phyloP scores from a whole-genome alignment of 108 stramenopile species.

The Parmales sp. region DNA sequence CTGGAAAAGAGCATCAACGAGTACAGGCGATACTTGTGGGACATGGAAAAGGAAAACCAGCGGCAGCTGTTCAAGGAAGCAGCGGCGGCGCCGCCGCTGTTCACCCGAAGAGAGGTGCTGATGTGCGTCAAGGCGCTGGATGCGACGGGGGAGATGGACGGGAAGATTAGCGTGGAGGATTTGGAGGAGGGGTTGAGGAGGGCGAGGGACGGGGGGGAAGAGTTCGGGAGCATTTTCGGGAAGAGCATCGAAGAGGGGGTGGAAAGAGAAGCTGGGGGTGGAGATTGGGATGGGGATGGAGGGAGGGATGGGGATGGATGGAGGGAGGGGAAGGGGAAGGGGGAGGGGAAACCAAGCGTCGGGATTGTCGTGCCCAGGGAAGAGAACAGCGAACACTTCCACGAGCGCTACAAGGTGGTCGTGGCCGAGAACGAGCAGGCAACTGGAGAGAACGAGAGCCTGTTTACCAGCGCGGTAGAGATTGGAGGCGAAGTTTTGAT shows the following conservation, averaged over 20 bases:
- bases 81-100: conserved; percentile 1
- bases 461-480: neutral
- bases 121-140: neutral
- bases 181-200: neutral
- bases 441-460: neutral
- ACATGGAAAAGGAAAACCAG: neutral
- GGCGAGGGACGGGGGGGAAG: neutral
- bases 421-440: neutral
- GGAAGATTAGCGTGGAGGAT: neutral
- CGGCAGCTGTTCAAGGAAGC: neutral
- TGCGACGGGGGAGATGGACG: conserved; percentile 2
- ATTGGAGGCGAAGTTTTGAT: neutral
- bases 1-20: neutral
- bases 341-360: neutral
- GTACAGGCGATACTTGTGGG: conserved; percentile 4
- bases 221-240: neutral
- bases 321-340: neutral
- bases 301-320: neutral
- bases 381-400: neutral
- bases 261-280: neutral
- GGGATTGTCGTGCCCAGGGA: neutral
- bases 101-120: neutral
- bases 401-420: neutral
- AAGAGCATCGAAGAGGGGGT: neutral
- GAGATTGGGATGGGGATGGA: neutral